Conservation (phyloP, 768 basidiomycete species). For the Lentinula sp. region DNA sequence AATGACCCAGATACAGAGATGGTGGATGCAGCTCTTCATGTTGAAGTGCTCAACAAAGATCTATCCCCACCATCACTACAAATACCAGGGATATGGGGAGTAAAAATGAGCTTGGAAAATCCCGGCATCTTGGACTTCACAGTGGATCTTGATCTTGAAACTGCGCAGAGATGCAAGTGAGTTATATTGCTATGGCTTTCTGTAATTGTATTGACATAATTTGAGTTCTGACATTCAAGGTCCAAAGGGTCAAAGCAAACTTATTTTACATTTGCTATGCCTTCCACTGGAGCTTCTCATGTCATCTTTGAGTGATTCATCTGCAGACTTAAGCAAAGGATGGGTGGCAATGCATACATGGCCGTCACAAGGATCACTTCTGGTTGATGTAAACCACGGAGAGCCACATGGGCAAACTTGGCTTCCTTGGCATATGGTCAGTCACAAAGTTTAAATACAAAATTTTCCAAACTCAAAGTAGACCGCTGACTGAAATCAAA, state of each 20-base stretch:
- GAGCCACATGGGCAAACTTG: slow-evolving; percentile 26
- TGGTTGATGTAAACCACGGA: slow-evolving; percentile 38
- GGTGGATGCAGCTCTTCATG: too few species aligned
- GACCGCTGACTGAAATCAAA: slow-evolving; percentile 5
- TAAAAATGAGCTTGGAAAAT: slow-evolving; percentile 22
- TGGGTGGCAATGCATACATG: slow-evolving; percentile 23
- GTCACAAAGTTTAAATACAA: slow-evolving; percentile 9
- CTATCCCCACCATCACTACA: slow-evolving; percentile 19
- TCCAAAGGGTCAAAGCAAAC: not conserved
- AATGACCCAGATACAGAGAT: not conserved
- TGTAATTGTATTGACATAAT: not conserved
- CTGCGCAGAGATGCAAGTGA: slow-evolving; percentile 24
- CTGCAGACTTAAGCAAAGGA: slow-evolving; percentile 4
- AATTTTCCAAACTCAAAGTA: not conserved
- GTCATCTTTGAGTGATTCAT: not conserved
- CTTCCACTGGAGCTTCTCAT: slow-evolving; percentile 18
- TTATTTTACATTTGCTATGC: slow-evolving; percentile 29
- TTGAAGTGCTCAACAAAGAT: not conserved
- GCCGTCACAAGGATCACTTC: slow-evolving; percentile 39
- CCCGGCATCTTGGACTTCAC: slow-evolving; percentile 27
- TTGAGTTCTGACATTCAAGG: not conserved
- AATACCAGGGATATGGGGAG: slow-evolving; percentile 37
- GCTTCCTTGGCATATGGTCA: slow-evolving; percentile 38
- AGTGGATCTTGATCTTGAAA: slow-evolving; percentile 30
- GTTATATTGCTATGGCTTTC: not conserved